phyloP scores from a whole-genome alignment of 805 yeast species.

The Clavispora fructus region DNA sequence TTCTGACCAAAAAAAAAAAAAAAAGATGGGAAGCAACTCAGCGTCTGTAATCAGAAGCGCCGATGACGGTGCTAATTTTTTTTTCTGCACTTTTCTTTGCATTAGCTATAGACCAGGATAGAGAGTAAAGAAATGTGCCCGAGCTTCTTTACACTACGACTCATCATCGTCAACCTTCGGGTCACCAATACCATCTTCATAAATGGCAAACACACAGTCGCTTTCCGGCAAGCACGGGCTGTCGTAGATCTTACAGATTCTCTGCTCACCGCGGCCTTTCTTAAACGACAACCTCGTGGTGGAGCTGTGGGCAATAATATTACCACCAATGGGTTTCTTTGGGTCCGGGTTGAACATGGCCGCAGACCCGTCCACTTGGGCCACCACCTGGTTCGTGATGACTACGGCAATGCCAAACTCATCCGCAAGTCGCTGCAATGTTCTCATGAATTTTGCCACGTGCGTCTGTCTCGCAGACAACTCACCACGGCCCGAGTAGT shows the following conservation, averaged over 20 bases:
- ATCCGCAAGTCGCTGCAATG: conserved; percentile 88
- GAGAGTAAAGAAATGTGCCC: not conserved
- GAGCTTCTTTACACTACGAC: not conserved
- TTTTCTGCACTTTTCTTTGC: not conserved
- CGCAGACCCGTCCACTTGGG: conserved; percentile 92
- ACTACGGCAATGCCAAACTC: conserved; percentile 97
- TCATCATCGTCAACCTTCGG: conserved; percentile 72
- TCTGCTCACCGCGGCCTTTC: conserved; percentile 87
- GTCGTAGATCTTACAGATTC: conserved; percentile 92
- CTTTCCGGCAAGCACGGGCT: conserved; percentile 96
- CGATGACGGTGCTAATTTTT: too few relatives aligned
- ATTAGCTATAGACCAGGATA: not conserved
- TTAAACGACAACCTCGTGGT: conserved; percentile 87
- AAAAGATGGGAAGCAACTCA: too few relatives aligned
- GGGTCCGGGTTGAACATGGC: conserved; percentile 89
- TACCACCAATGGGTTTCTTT: conserved; percentile 97
- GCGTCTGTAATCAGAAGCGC: too few relatives aligned
- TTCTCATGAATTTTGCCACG: conserved; percentile 88
- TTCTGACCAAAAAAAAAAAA: not conserved
- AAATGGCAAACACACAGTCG: conserved; percentile 91
- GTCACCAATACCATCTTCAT: conserved; percentile 95
- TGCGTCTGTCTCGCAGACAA: conserved; percentile 91
- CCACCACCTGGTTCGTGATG: conserved; percentile 89
- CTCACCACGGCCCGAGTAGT: conserved; percentile 93
- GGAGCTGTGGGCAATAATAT: conserved; percentile 93